phyloP scores from a whole-genome alignment of 2,329 filamentous ascomycete genomes.

The Monosporascus sp. region DNA sequence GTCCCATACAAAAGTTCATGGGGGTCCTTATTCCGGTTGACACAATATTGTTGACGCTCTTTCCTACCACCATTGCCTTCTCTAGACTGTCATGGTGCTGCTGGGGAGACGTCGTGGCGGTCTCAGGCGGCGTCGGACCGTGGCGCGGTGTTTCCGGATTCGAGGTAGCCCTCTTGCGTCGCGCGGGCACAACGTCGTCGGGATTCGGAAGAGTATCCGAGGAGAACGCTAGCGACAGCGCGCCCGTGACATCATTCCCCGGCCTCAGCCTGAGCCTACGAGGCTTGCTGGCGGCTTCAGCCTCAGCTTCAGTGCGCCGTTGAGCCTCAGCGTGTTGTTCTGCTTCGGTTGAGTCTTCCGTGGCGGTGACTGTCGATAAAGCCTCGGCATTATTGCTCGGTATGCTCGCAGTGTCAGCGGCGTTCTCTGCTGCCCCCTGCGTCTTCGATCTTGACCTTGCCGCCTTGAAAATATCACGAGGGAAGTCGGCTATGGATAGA shows the following conservation, averaged over 20 bases:
- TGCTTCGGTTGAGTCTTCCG: neutral
- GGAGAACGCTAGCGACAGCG: neutral
- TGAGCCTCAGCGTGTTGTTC: neutral
- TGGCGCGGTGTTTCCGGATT: neutral
- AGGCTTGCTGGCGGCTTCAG: neutral
- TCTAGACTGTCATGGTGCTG: slow-evolving; percentile 41
- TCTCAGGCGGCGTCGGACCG: neutral
- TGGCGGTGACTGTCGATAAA: neutral
- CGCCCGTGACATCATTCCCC: neutral
- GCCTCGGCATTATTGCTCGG: neutral
- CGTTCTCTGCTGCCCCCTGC: slow-evolving; percentile 15
- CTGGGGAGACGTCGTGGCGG: slow-evolving; percentile 4
- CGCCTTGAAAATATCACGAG: slow-evolving; percentile 49
- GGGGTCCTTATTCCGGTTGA: slow-evolving; percentile 73
- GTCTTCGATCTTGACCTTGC: slow-evolving; percentile 11
- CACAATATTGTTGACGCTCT: slow-evolving; percentile 67
- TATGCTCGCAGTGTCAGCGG: neutral
- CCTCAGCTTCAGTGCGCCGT: neutral
- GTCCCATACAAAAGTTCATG: slow-evolving; percentile 76
- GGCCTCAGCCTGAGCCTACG: neutral
- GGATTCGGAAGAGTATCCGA: neutral
- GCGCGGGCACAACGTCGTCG: neutral
- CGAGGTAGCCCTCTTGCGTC: neutral
- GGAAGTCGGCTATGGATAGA: slow-evolving; percentile 76
- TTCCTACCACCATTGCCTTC: slow-evolving; percentile 59